phyloP scores from a whole-genome alignment of 2,329 filamentous ascomycete species.

The Penicillium sp. region DNA sequence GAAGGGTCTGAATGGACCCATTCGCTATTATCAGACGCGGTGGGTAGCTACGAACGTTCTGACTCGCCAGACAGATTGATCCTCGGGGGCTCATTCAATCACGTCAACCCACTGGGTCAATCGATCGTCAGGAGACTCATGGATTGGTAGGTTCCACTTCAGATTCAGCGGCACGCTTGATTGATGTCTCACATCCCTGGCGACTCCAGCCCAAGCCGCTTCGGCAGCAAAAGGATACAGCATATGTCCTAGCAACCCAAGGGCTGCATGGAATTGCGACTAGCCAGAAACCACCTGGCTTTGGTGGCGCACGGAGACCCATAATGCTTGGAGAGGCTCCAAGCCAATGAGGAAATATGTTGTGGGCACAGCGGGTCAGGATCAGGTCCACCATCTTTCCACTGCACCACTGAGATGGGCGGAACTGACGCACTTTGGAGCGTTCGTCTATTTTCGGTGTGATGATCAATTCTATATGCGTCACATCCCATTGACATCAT shows the following conservation, averaged over 20 bases:
- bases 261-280: not conserved
- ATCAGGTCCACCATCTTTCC: not conserved
- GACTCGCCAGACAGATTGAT: not conserved
- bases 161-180: not conserved
- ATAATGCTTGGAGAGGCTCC: not conserved
- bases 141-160: not conserved
- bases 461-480: not conserved
- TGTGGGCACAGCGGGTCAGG: not conserved
- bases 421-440: not conserved
- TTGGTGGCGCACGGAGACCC: not conserved
- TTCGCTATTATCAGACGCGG: not conserved
- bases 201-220: not conserved
- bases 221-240: not conserved
- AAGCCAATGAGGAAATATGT: slow-evolving; percentile 1
- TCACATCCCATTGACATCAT: not conserved
- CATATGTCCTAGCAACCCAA: not conserved
- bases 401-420: not conserved
- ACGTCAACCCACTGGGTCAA: slow-evolving; percentile 3
- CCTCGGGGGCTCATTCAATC: not conserved
- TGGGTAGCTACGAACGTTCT: slow-evolving; percentile 1
- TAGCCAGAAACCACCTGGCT: not conserved
- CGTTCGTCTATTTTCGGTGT: slow-evolving; percentile 1
- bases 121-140: slow-evolving; percentile 4
- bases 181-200: not conserved
- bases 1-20: not conserved